Conservation (phyloP, 192 early-diverging fungal species). For the Jimgerdemannia flammicorona region DNA sequence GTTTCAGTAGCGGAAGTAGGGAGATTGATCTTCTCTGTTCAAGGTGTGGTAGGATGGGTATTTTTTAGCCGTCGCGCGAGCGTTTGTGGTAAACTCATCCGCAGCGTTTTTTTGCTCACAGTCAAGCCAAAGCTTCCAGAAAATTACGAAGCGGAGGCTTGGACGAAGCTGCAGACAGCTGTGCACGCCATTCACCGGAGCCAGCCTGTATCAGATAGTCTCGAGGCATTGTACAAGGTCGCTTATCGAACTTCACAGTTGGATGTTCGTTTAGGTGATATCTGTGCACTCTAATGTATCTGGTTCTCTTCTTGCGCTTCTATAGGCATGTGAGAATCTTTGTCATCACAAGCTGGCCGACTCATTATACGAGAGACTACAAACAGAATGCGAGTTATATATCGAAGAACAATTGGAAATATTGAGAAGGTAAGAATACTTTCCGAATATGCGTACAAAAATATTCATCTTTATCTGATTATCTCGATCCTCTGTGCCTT, state of each 20-base stretch:
- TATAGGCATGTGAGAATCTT: conserved; percentile 65
- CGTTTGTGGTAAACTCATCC: not conserved
- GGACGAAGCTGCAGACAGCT: conserved; percentile 60
- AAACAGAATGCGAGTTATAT: conserved; percentile 52
- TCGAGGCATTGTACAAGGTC: conserved; percentile 82
- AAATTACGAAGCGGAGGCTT: conserved; percentile 63
- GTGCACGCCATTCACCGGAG: conserved; percentile 70
- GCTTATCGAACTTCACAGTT: not conserved
- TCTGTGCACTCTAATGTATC: conserved; percentile 4
- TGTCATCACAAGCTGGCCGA: conserved; percentile 72
- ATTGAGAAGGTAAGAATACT: conserved; percentile 23
- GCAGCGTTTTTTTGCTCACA: conserved; percentile 5
- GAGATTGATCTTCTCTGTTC: no score
- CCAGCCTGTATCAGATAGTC: conserved; percentile 57
- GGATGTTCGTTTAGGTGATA: conserved; percentile 10
- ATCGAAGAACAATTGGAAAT: conserved; percentile 40
- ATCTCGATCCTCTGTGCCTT: not conserved
- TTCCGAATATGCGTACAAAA: no score
- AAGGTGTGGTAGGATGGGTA: no score
- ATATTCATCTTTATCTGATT: not conserved
- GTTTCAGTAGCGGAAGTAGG: not conserved
- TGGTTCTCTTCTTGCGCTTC: conserved; percentile 2
- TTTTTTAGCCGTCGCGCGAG: not conserved
- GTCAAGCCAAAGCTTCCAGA: conserved; percentile 58
- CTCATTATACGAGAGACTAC: conserved; percentile 56